These are phyloP conservation scores for Rhododendron kiyosumense DNA, from an alignment of 148 eudicot genomes.

Conservation along the genomic window DNA sequence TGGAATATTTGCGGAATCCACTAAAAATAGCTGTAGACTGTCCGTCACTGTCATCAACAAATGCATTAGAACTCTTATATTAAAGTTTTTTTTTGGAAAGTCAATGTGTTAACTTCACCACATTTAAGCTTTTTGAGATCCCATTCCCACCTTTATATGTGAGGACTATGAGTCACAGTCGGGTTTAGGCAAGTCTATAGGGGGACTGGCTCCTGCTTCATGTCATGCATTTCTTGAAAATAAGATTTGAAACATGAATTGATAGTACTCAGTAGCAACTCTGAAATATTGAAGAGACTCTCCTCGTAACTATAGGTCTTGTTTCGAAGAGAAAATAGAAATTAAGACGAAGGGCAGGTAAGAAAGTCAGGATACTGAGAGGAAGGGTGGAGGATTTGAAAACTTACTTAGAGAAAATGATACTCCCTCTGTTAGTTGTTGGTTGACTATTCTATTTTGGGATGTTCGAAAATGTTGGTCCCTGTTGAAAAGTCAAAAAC, in stretches of 20 bases:
- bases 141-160: background rate
- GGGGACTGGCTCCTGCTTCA: background rate
- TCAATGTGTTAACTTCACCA: background rate
- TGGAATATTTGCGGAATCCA: background rate
- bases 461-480: too few relatives aligned
- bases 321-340: background rate
- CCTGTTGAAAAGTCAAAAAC: too few relatives aligned
- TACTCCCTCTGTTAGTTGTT: too few relatives aligned
- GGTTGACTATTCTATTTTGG: too few relatives aligned
- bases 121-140: background rate
- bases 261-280: background rate
- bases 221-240: background rate
- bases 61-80: background rate
- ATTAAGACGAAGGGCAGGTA: background rate
- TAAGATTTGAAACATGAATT: background rate
- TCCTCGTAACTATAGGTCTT: background rate
- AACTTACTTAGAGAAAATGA: background rate
- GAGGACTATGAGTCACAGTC: background rate
- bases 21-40: background rate
- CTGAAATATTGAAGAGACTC: background rate
- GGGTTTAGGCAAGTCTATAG: background rate
- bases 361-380: background rate
- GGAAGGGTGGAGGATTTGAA: background rate
- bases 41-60: background rate
- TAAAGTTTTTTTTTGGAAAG: background rate